Evolutionary conservation across 2,329 filamentous ascomycete species (phyloP).

Genomic region (Pezicula neosporulosa): DNA sequence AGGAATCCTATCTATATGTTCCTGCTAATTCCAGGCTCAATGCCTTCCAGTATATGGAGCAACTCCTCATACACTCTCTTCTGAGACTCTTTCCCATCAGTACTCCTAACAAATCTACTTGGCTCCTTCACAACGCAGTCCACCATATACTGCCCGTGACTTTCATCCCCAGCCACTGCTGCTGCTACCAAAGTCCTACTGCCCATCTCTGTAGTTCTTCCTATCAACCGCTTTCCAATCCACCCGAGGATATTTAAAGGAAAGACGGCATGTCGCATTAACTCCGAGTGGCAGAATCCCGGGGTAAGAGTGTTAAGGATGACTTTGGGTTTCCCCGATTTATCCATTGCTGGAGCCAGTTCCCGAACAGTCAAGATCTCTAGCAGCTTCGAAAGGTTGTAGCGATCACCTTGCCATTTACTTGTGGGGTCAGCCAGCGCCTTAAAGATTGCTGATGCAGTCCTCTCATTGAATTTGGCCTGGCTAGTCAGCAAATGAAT

Average conservation of each 20-base stretch:
- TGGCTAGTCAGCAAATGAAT: conserved; percentile 4
- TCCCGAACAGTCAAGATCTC: conserved; percentile 27
- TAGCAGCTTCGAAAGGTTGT: conserved; percentile 32
- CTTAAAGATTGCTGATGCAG: conserved; percentile 13
- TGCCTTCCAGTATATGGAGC: conserved; percentile 35
- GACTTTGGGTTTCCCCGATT: conserved; percentile 21
- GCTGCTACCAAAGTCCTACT: conserved; percentile 30
- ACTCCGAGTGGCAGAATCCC: conserved; percentile 30
- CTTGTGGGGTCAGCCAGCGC: conserved; percentile 13
- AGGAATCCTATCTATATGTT: conserved; percentile 34
- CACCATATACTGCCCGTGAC: conserved; percentile 26
- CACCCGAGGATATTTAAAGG: conserved; percentile 18
- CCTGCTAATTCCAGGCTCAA: conserved; percentile 34
- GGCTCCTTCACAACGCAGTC: conserved; percentile 20
- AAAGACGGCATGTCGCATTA: conserved; percentile 26
- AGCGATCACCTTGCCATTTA: conserved; percentile 23
- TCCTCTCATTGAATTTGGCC: conserved; percentile 23
- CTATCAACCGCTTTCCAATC: conserved; percentile 22
- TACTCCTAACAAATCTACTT: conserved; percentile 30
- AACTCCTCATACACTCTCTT: conserved; percentile 38
- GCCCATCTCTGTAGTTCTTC: conserved; percentile 29
- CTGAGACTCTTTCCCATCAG: conserved; percentile 32
- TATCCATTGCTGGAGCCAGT: conserved; percentile 22
- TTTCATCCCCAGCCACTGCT: conserved; percentile 23
- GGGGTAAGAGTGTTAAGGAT: conserved; percentile 31